Base-by-base conservation (phyloP, 768 basidiomycete species). In the Auricularia heimuer region DNA sequence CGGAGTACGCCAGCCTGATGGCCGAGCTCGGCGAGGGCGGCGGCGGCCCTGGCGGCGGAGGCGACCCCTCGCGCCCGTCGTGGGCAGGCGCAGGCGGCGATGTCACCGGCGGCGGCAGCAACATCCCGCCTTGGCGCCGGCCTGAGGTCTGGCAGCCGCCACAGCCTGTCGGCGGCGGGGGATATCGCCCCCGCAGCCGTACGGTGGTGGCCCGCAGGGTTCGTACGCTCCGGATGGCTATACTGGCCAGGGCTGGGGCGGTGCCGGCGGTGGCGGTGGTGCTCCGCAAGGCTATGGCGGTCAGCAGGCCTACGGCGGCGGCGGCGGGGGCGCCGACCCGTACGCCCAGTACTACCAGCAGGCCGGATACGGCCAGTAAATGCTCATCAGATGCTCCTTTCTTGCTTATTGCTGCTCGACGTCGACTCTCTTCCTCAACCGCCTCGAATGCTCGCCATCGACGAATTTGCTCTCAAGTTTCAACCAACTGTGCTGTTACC, bases 1-100 rank as follows among this genome's bases (percentile, higher is more conserved):
- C 94, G 12, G 97, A 99, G 79, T 98, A 98, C 71, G 94, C 94
- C 47, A 94, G 85, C 70, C 78, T 99, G 68, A 96, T 99, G 96
- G 94, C 92, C 62, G 97, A 99, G 79, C 84, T 99, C 44, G 97
- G 97, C 63, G 97, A 99, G 78, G 83, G 83, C 39, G 83, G 79
- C 61, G 81, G 79, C 66, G 82, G 85, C 2, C 2, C 29, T 61
- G 77, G 79, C 36, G 75, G 80, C 62, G 78, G 79, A 44, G 80
- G 78, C 63, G 89, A 87, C 71, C 47, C 47, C 24, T 33, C 56
- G 11, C 56, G 56, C 24, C 24, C 63, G 63, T 62, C 24, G 2
- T 60, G 56, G 77, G 83, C 87, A 68, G 87, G 86, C 67, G 84
- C 86, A 35, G 83, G 83, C 71, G 87, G 86, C 69, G 81, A 82